Conservation (phyloP, 1,284 basidiomycete genomes). For the Ustilago hordei region DNA sequence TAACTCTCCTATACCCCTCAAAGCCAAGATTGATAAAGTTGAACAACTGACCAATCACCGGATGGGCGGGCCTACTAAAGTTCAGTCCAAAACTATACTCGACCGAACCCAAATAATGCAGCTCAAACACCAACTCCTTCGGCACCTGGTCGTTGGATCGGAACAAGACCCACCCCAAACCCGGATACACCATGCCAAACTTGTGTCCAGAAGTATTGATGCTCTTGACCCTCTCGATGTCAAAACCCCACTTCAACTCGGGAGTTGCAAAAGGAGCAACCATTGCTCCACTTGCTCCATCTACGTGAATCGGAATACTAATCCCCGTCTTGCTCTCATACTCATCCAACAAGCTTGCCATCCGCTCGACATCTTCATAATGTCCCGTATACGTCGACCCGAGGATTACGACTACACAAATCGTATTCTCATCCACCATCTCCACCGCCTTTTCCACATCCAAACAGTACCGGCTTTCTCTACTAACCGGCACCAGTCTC, state of each 20-base stretch:
- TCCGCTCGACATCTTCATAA: conserved; percentile 90
- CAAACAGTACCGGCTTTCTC: conserved; percentile 76
- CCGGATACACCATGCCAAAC: conserved; percentile 86
- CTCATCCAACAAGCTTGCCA: conserved; percentile 85
- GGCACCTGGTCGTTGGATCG: conserved; percentile 71
- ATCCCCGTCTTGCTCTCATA: conserved; percentile 83
- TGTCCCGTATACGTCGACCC: conserved; percentile 88
- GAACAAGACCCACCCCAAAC: conserved; percentile 71
- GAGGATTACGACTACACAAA: conserved; percentile 73
- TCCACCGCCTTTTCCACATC: conserved; percentile 87
- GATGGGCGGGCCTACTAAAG: conserved; percentile 89
- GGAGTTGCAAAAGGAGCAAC: conserved; percentile 82
- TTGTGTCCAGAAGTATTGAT: conserved; percentile 82
- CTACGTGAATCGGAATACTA: conserved; percentile 75
- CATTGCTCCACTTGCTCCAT: conserved; percentile 70
- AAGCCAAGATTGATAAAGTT: conserved; percentile 72
- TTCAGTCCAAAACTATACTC: conserved; percentile 84
- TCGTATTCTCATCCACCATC: conserved; percentile 87
- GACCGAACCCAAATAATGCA: conserved; percentile 74
- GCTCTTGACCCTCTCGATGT: conserved; percentile 78
- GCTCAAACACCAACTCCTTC: conserved; percentile 80
- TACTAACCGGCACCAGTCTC: conserved; percentile 61
- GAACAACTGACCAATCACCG: conserved; percentile 92
- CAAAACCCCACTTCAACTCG: conserved; percentile 80
- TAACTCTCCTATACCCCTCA: conserved; percentile 72